These are phyloP conservation scores for Acarospora socialis DNA, from an alignment of 2,329 filamentous ascomycete genomes.

Conservation along the genomic window DNA sequence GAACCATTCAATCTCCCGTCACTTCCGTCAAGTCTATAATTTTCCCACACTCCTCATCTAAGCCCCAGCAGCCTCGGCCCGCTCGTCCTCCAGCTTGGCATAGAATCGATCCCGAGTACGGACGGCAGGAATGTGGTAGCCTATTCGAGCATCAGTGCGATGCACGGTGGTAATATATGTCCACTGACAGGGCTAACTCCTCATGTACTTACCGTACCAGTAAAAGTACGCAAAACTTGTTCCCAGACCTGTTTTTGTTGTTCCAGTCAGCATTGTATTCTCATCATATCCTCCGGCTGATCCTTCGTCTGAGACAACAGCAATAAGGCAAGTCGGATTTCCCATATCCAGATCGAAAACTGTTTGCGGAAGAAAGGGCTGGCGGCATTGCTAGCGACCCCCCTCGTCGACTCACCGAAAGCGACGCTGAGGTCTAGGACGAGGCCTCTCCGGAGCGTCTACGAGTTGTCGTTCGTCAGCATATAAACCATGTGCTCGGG, in stretches of 20 bases:
- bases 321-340: too few relatives aligned
- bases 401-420: constrained; percentile 38
- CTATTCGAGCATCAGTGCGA: too few relatives aligned
- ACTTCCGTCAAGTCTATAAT: too few relatives aligned
- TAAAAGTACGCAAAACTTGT: constrained; percentile 49
- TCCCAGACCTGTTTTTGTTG: constrained; percentile 39
- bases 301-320: too few relatives aligned
- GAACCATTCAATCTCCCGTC: too few relatives aligned
- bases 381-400: not conserved
- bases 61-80: constrained; percentile 24
- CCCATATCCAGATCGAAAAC: too few relatives aligned
- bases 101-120: constrained; percentile 50
- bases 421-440: constrained; percentile 54
- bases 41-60: not conserved
- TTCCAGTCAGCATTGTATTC: too few relatives aligned
- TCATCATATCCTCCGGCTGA: too few relatives aligned
- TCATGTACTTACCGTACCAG: constrained; percentile 47
- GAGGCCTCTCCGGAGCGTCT: constrained; percentile 52
- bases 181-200: too few relatives aligned
- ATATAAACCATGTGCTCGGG: not conserved
- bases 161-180: too few relatives aligned
- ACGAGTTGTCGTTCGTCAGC: constrained; percentile 21
- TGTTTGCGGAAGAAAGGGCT: too few relatives aligned
- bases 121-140: constrained; percentile 50
- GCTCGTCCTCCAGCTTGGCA: constrained; percentile 48